Evolutionary conservation across 768 basidiomycete species (phyloP), one percentile per base, ranked within the genome.

Genomic region (Lactarius deliciosus): DNA sequence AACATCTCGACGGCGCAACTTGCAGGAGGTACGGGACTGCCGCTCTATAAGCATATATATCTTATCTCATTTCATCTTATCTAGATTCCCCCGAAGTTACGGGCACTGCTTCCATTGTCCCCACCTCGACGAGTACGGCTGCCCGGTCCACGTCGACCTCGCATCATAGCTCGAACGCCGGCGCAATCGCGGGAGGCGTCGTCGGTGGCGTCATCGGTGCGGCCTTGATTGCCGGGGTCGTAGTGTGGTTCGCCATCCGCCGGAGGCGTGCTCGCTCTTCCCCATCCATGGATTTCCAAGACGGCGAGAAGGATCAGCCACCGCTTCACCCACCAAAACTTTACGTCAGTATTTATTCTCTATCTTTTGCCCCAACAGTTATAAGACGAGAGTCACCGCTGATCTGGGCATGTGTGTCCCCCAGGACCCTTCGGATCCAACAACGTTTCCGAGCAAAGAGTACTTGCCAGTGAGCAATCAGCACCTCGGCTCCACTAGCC

Each of bases 171-270:
- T 66, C 67, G 20, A 76, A 84, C 68, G 79, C 83, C 2, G 86
- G 86, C 2, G 84, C 84, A 22, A 87, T 89, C 41, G 85, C 83
- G 0, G 88, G 88, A 47, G 87, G 88, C 20, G 83, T 84, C 10
- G 78, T 86, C 10, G 85, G 85, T 5, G 85, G 82, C 20, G 66
- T 88, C 0, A 78, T 83, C 32, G 79, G 74, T 20, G 64, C 85
- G 25, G 81, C 79, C 13, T 68, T 83, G 55, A 74, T 86, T 15
- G 80, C 71, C 4, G 81, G 74, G 1, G 68, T 71, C 10, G 53
- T 75, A 8, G 70, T 80, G 60, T 86, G 82, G 79, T 78, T 81
- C 68, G 68, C 75, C 34, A 72, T 69, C 38, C 74, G 57, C 45
- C 77, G 68, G 45, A 72, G 72, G 22, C 76, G 76, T 38, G 69